phyloP scores from a whole-genome alignment of 2,329 filamentous ascomycete genomes.

The Macrophomina tecta region DNA sequence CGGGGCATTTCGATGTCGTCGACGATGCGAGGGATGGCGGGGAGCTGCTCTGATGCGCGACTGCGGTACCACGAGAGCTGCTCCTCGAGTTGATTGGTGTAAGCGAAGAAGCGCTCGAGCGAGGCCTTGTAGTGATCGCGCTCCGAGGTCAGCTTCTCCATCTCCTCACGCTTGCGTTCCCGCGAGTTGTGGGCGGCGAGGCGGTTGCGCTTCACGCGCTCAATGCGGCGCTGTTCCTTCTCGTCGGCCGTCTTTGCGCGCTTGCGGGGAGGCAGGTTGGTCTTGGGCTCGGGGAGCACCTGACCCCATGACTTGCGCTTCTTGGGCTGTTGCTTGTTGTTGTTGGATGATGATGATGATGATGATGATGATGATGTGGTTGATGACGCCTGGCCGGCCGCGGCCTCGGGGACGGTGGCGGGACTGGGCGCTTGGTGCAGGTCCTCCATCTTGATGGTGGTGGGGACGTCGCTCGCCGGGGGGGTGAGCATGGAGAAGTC shows the following conservation, averaged over 20 bases:
- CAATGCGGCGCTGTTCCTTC: constrained; percentile 96
- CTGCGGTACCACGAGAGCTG: constrained; percentile 50
- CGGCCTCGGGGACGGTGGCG: constrained; percentile 32
- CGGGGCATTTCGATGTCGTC: constrained; percentile 32
- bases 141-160: constrained; percentile 77
- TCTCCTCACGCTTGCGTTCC: constrained; percentile 88
- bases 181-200: constrained; percentile 95
- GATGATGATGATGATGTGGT: constrained; percentile 5
- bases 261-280: constrained; percentile 92
- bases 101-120: constrained; percentile 62
- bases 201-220: constrained; percentile 95
- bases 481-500: constrained; percentile 23
- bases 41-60: constrained; percentile 40
- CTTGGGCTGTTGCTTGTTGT: constrained; percentile 69
- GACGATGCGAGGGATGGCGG: constrained; percentile 33
- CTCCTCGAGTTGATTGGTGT: constrained; percentile 57
- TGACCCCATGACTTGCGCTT: constrained; percentile 99
- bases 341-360: background rate
- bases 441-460: constrained; percentile 51
- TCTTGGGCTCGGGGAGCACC: constrained; percentile 94
- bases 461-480: constrained; percentile 15
- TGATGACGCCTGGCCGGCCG: constrained; percentile 24
- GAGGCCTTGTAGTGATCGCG: constrained; percentile 69
- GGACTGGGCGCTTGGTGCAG: constrained; percentile 37
- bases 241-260: constrained; percentile 98